Evolutionary conservation across 495 filamentous ascomycete genomes (phyloP).

Genomic region (Aspergillus homomorphus): DNA sequence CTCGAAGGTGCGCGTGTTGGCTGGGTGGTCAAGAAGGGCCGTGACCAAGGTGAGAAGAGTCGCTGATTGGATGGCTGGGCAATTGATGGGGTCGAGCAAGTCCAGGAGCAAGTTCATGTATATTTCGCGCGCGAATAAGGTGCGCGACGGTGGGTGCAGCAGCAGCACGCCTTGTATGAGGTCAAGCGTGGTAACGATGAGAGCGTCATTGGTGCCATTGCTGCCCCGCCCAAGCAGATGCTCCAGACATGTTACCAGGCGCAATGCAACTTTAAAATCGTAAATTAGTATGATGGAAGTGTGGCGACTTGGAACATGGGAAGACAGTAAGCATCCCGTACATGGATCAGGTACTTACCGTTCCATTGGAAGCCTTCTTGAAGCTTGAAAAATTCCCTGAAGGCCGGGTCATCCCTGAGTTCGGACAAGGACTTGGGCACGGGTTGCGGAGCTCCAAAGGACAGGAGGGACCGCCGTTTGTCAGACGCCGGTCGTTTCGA

Average conservation of each 20-base stretch:
- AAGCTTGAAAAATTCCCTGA: constrained; percentile 92
- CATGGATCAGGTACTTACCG: constrained; percentile 42
- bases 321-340: no score
- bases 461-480: constrained; percentile 39
- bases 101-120: constrained; percentile 97
- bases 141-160: constrained; percentile 87
- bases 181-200: constrained; percentile 85
- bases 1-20: constrained; percentile 89
- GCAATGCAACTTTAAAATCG: constrained; percentile 64
- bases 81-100: constrained; percentile 89
- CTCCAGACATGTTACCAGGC: constrained; percentile 83
- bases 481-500: constrained; percentile 43
- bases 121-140: constrained; percentile 81
- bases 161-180: constrained; percentile 87
- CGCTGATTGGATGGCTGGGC: constrained; percentile 83
- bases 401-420: constrained; percentile 80
- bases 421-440: constrained; percentile 64
- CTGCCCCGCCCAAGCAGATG: constrained; percentile 75
- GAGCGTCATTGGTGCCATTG: constrained; percentile 79
- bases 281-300: constrained; percentile 3
- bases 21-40: constrained; percentile 75
- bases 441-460: constrained; percentile 36
- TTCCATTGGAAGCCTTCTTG: constrained; percentile 99
- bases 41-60: constrained; percentile 88
- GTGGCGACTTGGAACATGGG: not conserved